Conservation (phyloP, 2,329 filamentous ascomycete genomes). For the Pseudogymnoascus verrucosus region DNA sequence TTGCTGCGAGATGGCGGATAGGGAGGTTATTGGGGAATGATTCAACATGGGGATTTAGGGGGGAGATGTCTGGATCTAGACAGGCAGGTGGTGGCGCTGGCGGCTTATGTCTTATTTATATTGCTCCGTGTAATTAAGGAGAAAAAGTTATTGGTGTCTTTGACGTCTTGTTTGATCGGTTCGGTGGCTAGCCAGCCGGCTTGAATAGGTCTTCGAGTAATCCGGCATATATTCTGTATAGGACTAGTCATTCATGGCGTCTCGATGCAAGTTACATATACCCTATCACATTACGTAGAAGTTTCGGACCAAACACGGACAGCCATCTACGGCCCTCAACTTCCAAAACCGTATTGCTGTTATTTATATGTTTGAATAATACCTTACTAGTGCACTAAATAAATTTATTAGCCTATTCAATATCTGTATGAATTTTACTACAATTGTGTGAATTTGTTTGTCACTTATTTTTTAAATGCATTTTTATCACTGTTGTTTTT, state of each 20-base stretch:
- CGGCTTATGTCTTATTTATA: neutral
- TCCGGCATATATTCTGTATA: neutral
- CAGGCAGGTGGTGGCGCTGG: constrained; percentile 1
- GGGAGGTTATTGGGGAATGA: neutral
- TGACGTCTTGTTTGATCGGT: neutral
- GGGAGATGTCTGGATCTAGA: neutral
- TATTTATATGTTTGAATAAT: neutral
- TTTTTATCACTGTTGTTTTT: neutral
- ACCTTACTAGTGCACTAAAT: too few species aligned
- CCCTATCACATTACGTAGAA: neutral
- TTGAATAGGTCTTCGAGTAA: neutral
- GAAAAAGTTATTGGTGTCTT: constrained; percentile 1
- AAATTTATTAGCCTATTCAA: neutral
- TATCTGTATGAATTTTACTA: neutral
- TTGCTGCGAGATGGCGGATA: neutral
- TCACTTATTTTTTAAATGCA: neutral
- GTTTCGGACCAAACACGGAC: neutral
- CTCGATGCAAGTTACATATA: neutral
- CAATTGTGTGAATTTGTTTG: neutral
- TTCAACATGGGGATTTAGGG: neutral
- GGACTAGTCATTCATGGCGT: neutral
- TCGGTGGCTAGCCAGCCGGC: neutral
- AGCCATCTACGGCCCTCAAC: neutral
- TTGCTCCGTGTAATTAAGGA: constrained; percentile 2
- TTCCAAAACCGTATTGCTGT: neutral